Evolutionary conservation across 371 early-diverging fungal species (phyloP), one percentile per base, ranked within the genome.

Genomic region (Mucor saturninus): DNA sequence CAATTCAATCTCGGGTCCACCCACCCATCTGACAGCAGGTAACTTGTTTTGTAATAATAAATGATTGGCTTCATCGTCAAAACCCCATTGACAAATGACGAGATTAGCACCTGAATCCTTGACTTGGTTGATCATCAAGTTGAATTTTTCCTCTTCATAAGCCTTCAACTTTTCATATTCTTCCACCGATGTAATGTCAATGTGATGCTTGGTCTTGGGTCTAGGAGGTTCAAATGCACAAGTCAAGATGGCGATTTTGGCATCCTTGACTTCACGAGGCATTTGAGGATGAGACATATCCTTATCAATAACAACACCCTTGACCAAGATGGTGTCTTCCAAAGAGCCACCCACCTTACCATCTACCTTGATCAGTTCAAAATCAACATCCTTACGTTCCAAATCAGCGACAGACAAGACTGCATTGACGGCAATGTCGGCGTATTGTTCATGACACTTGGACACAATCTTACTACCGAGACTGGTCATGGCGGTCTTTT

Each of bases 141-240:
- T 88, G 75, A 99, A 99, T 75, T 94, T 95, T 59, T 94, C 90
- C 69, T 86, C 89, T 83, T 99, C 99, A 75, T 99, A 99, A 40
- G 81, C 84, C 73, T 95, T 95, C 64, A 99, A 84, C 74, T 95
- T 93, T 77, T 95, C 88, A 86, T 94, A 99, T 81, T 99, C 99
- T 74, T 98, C 98, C 29, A 96, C 98, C 10, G 91, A 91, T 21
- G 93, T 93, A 72, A 99, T 98, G 69, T 98, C 96, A 54, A 99
- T 86, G 86, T 96, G 95, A 79, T 99, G 99, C 92, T 99, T 99
- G 72, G 98, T 99, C 89, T 99, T 99, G 73, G 99, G 97, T 88
- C 99, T 99, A 65, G 99, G 99, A 53, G 99, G 99, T 87, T 99
- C 99, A 79, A 99, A 99, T 38, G 99, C 98, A 83, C 99, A 99